Evolutionary conservation across 441 rosid species (phyloP), one percentile per base, ranked within the genome.

Genomic region (Capsella rubella): DNA sequence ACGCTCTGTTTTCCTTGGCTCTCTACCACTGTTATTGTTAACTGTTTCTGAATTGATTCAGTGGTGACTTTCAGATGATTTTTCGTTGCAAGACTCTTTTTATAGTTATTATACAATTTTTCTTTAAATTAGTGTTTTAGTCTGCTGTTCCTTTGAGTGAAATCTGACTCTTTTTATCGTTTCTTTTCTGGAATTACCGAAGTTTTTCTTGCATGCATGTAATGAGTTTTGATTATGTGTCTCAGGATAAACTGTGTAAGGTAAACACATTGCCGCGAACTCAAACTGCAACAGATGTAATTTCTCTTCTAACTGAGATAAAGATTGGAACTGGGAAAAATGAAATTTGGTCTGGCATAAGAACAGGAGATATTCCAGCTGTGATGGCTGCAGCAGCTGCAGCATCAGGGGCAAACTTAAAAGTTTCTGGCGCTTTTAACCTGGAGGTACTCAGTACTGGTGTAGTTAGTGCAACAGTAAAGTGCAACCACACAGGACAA

Each of bases 341-440:
- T 90, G 93, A 90, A 67, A 82, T 81, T 75, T 91, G 97, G 97
- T 66, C 87, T 53, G 92, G 92, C 42, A 80, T 80, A 72, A 80
- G 78, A 34, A 83, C 96, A 39, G 90, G 91, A 69, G 89, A 90
- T 78, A 79, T 92, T 80, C 99, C 99, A 69, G 91, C 97, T 34
- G 97, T 90, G 83, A 87, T 89, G 90, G 93, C 90, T 74, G 97
- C 97, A 27, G 97, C 97, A 29, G 96, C 87, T 45, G 96, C 99
- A 55, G 99, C 95, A 10, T 91, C 97, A 13, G 97, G 99, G 55
- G 96, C 88, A 71, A 87, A 86, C 78, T 79, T 87, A 78, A 88
- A 90, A 78, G 70, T 79, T 76, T 85, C 89, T 5, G 99, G 84
- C 59, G 87, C 89, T 32, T 87, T 86, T 77, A 87, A 91, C 75